These are phyloP conservation scores for Globisporangium recalcitrans DNA, from an alignment of 352 stramenopile species.

Conservation along the genomic window DNA sequence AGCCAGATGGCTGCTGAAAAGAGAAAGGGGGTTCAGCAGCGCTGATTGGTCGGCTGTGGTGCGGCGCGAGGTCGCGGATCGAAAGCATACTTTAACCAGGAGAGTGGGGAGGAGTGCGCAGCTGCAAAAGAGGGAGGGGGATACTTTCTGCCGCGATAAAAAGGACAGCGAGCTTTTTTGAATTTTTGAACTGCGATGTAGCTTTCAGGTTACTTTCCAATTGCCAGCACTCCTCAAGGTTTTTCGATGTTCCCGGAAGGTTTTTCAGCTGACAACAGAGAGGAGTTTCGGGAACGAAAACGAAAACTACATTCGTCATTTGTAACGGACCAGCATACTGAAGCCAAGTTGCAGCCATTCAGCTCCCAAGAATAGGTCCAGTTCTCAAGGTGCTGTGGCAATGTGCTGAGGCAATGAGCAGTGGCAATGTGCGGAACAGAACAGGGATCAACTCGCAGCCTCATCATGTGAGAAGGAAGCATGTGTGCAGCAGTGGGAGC, in stretches of 20 bases:
- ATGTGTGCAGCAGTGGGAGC: not conserved
- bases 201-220: conserved; percentile 1
- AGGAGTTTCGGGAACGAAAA: not conserved
- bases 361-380: not conserved
- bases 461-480: not conserved
- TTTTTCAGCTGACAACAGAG: not conserved
- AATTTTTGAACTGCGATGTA: conserved; percentile 28
- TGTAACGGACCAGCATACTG: conserved; percentile 11
- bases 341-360: conserved; percentile 3
- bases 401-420: no score
- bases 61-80: not conserved
- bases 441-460: not conserved
- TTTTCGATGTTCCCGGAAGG: not conserved
- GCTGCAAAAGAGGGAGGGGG: not conserved
- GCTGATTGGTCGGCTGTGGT: conserved; percentile 9
- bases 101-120: not conserved
- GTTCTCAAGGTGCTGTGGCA: not conserved
- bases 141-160: conserved; percentile 4
- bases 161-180: conserved; percentile 23
- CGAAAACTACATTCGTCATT: not conserved
- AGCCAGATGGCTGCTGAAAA: not conserved
- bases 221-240: not conserved
- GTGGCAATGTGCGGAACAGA: not conserved
- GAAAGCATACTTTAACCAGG: not conserved
- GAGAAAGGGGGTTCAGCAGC: conserved; percentile 9